A percentile compares a stretch with the other conserved stretches of the same genome.
phyloP scores from a whole-genome alignment of 306 rosid species.

The Ormosia semicastrata region DNA sequence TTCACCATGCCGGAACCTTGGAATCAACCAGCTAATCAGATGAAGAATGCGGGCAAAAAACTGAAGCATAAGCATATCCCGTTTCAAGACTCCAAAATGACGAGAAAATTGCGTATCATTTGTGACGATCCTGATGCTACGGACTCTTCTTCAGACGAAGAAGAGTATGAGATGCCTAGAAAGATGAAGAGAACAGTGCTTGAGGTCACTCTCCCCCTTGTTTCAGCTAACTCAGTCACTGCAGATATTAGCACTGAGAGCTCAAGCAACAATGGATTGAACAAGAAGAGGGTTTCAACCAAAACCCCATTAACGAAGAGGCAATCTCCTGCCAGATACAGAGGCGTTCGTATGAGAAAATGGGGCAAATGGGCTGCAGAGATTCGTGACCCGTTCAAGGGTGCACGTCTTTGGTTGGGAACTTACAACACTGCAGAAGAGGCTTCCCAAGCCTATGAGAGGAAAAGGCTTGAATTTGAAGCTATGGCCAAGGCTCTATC shows the following conservation, averaged over 20 bases:
- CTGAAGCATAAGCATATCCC: constrained; percentile 1
- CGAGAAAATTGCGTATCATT: constrained; percentile 59
- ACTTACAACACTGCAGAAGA: constrained; percentile 70
- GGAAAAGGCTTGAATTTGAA: constrained; percentile 46
- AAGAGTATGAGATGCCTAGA: neutral
- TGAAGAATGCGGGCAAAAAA: neutral
- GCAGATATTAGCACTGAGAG: constrained; percentile 31
- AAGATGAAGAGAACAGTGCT: constrained; percentile 40
- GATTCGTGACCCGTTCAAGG: constrained; percentile 70
- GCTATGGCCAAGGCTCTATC: constrained; percentile 32
- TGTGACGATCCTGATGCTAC: constrained; percentile 77
- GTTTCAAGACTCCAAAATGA: constrained; percentile 3
- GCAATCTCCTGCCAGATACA: constrained; percentile 43
- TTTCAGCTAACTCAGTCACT: neutral
- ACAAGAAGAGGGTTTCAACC: constrained; percentile 36
- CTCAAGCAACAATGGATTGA: constrained; percentile 42
- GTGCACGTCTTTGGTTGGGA: constrained; percentile 68
- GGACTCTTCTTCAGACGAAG: constrained; percentile 68
- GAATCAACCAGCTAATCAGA: constrained; percentile 4
- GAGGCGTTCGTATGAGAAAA: constrained; percentile 76
- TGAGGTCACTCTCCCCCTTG: constrained; percentile 44
- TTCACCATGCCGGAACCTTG: constrained; percentile 39
- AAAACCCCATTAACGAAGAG: constrained; percentile 24
- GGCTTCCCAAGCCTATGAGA: constrained; percentile 66
- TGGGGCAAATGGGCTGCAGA: constrained; percentile 98